Base-by-base conservation (phyloP, 257 asterid species). In the Gentiana macrophylla region DNA sequence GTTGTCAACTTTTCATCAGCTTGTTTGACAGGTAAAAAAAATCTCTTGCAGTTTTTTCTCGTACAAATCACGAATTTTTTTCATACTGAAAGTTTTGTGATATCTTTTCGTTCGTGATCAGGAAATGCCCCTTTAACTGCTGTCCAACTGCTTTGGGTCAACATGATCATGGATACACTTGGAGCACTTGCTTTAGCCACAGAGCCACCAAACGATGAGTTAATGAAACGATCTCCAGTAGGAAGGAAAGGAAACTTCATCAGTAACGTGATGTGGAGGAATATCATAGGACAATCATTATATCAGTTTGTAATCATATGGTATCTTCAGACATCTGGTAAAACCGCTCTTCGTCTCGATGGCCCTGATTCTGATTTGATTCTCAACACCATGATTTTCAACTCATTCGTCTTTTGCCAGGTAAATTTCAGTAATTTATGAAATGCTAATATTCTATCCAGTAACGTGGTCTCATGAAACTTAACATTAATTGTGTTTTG, bases 171-270 rank as follows among this genome's bases (percentile, higher is more conserved):
- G 98, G 98, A 91, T 58, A 91, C 98, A 41, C 79, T 91, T 24
- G 98, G 98, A 66, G 98, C 98, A 41, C 96, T 91, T 70, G 98
- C 98, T 38, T 80, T 91, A 5, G 98, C 98, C 57, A 91, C 97
- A 8, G 98, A 91, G 62, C 98, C 98, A 68, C 98, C 96, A 13
- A 84, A 77, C 38, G 67, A 73, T 34, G 95, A 83, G 62, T 73
- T 91, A 60, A 91, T 91, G 96, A 75, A 67, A 79, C 78, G 85
- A 53, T 2, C 68, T 7, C 98, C 98, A 0, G 97, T 91, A 46
- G 97, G 98, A 57, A 73, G 97, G 71, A 89, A 77, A 66, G 96
- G 97, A 36, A 89, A 80, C 67, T 89, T 89, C 79, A 89, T 89
- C 70, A 89, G 81, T 79, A 89, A 82, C 55, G 93, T 66, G 32